Conservation (phyloP, 2,329 filamentous ascomycete species). For the Hypoxylon sp. region DNA sequence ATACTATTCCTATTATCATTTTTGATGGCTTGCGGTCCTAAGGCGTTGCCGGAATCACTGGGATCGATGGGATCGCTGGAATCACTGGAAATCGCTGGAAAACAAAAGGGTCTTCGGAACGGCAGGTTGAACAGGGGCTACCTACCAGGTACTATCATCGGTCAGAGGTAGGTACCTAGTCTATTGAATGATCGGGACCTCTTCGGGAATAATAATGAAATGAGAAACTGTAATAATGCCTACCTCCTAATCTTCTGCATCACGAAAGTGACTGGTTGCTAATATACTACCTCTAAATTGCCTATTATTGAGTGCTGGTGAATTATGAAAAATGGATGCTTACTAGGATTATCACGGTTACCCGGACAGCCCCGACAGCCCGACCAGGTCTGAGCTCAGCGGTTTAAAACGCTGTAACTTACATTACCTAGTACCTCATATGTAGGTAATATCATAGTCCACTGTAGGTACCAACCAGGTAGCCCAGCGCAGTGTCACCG, state of each 20-base stretch:
- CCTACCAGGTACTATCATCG: background rate
- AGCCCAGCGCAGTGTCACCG: constrained; percentile 3
- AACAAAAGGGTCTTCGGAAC: constrained; percentile 1
- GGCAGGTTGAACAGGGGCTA: constrained; percentile 1
- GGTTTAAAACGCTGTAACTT: background rate
- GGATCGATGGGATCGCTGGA: constrained; percentile 3
- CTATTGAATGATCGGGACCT: background rate
- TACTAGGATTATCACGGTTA: background rate
- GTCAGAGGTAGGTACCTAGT: background rate
- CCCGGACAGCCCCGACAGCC: background rate
- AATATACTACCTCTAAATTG: background rate
- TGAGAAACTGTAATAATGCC: constrained; percentile 11
- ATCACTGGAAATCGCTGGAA: background rate
- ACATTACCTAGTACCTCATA: too few relatives aligned
- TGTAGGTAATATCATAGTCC: too few relatives aligned
- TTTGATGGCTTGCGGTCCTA: background rate
- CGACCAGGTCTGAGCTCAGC: background rate
- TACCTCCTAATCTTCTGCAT: background rate
- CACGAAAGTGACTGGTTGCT: background rate
- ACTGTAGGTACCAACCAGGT: background rate
- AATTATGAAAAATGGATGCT: too few relatives aligned
- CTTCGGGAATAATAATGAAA: constrained; percentile 3
- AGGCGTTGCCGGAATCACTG: constrained; percentile 9
- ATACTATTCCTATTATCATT: constrained; percentile 25
- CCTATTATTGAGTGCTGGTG: background rate